Percentiles rank a stretch among this genome's conserved stretches.
Conservation (phyloP, 2,329 filamentous ascomycete species). For the Calonectria montana region DNA sequence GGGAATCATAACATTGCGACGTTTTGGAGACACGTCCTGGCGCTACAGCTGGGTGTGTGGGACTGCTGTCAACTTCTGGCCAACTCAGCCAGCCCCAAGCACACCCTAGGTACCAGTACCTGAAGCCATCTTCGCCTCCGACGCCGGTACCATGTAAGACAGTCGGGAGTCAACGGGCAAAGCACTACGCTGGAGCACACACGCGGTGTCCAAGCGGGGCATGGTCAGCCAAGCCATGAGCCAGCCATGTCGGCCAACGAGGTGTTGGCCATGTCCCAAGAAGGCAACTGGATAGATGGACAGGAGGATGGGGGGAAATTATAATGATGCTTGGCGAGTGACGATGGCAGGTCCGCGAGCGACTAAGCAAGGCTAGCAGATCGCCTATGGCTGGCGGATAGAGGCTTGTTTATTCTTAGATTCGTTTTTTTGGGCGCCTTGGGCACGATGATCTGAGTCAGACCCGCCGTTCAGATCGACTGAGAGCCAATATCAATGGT, state of each 20-base stretch:
- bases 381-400: neutral
- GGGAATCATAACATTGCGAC: slow-evolving; percentile 8
- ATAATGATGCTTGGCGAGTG: neutral
- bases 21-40: neutral
- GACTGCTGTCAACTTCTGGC: neutral
- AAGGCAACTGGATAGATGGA: slow-evolving; percentile 7
- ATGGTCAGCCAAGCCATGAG: slow-evolving; percentile 20
- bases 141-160: slow-evolving; percentile 3
- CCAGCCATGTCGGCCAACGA: slow-evolving; percentile 9
- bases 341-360: neutral
- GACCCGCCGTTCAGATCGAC: slow-evolving; percentile 12
- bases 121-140: neutral
- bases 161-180: slow-evolving; percentile 1
- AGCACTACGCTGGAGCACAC: neutral
- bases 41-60: slow-evolving; percentile 12
- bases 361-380: slow-evolving; percentile 5
- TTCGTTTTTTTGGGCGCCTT: neutral
- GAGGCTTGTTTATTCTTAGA: slow-evolving; percentile 14
- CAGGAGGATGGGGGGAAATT: neutral
- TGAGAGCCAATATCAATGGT: slow-evolving; percentile 18
- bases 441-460: slow-evolving; percentile 26
- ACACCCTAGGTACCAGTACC: slow-evolving; percentile 7
- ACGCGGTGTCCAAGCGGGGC: slow-evolving; percentile 8
- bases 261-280: neutral
- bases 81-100: slow-evolving; percentile 18